Evolutionary conservation across 2,329 filamentous ascomycete genomes (phyloP).

Genomic region (Cryphonectria japonica): DNA sequence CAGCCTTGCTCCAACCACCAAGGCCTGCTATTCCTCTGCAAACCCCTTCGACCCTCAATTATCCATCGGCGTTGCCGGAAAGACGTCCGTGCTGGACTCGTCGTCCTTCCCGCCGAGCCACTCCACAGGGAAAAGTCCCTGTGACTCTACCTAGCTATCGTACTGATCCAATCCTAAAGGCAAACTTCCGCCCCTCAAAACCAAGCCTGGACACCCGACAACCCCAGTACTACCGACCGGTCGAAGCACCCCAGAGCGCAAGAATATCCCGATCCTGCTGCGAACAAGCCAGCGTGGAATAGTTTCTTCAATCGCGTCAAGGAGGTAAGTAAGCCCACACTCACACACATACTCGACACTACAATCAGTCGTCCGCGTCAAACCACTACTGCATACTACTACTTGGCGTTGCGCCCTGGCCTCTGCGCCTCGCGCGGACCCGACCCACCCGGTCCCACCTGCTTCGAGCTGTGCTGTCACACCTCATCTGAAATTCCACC

Average conservation of each 20-base stretch:
- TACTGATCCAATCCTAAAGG: slow-evolving; percentile 30
- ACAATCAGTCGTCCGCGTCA: not conserved
- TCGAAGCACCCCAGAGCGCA: slow-evolving; percentile 34
- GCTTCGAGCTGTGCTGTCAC: slow-evolving; percentile 26
- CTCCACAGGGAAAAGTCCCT: not conserved
- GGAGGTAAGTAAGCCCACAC: slow-evolving; percentile 36
- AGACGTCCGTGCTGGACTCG: slow-evolving; percentile 17
- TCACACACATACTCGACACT: slow-evolving; percentile 5
- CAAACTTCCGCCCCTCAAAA: slow-evolving; percentile 38
- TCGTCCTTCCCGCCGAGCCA: slow-evolving; percentile 13
- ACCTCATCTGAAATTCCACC: slow-evolving; percentile 25
- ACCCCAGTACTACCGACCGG: slow-evolving; percentile 37
- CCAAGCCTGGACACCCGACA: slow-evolving; percentile 35
- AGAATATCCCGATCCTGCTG: slow-evolving; percentile 30
- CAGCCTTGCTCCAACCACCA: slow-evolving; percentile 29
- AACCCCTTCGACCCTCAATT: not conserved
- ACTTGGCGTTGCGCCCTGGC: slow-evolving; percentile 12
- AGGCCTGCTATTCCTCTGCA: slow-evolving; percentile 28
- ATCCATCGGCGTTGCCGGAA: slow-evolving; percentile 12
- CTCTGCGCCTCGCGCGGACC: slow-evolving; percentile 25
- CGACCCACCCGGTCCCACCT: slow-evolving; percentile 27
- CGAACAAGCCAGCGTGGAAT: slow-evolving; percentile 20
- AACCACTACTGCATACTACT: slow-evolving; percentile 19
- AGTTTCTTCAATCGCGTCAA: slow-evolving; percentile 34
- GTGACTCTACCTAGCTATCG: slow-evolving; percentile 12